phyloP scores from a whole-genome alignment of 169 alveolate genomes.

The Plasmodium blacklocki region DNA sequence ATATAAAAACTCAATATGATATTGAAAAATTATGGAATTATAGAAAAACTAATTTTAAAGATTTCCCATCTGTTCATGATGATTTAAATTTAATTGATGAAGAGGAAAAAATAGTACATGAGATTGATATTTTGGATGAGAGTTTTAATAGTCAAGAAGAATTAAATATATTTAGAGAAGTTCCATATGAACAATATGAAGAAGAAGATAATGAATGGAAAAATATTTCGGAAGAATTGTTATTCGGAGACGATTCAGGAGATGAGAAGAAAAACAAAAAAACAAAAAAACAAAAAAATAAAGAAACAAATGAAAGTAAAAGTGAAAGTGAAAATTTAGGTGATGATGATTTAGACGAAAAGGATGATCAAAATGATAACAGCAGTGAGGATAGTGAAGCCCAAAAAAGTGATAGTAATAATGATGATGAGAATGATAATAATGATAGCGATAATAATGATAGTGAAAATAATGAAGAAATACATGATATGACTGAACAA shows the following conservation, averaged over 20 bases:
- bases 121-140: conserved; percentile 94
- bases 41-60: conserved; percentile 93
- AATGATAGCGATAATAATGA: conserved; percentile 86
- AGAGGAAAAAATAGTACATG: conserved; percentile 97
- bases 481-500: conserved; percentile 94
- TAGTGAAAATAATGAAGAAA: conserved; percentile 86
- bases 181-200: conserved; percentile 92
- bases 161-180: conserved; percentile 93
- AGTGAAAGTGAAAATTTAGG: conserved; percentile 70
- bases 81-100: conserved; percentile 97
- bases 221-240: conserved; percentile 91
- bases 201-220: conserved; percentile 94
- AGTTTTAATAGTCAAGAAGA: conserved; percentile 94
- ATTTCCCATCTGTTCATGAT: conserved; percentile 88
- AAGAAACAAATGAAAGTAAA: conserved; percentile 60
- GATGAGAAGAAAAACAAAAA: conserved; percentile 21
- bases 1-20: conserved; percentile 96
- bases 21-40: conserved; percentile 96
- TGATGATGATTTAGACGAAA: conserved; percentile 46
- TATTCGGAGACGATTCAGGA: conserved; percentile 89
- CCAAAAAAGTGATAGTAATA: conserved; percentile 74
- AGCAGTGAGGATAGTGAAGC: conserved; percentile 83
- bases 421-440: conserved; percentile 87
- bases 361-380: conserved; percentile 87
- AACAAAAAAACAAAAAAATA: conserved; percentile 4